phyloP scores from a whole-genome alignment of 2,329 filamentous ascomycete species.

The Torrubiella hemipterigena region DNA sequence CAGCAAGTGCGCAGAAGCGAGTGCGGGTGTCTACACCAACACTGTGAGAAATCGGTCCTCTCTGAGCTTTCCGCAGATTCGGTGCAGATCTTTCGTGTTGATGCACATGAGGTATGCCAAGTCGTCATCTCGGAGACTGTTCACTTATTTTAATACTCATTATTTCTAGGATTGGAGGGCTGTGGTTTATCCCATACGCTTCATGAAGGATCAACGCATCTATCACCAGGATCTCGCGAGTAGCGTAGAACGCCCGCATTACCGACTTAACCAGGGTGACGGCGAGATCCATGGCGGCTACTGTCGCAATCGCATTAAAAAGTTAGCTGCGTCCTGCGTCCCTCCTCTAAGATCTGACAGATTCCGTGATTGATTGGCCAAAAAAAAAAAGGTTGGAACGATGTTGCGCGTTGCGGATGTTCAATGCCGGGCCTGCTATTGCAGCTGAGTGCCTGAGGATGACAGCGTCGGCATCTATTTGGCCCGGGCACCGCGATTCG shows the following conservation, averaged over 20 bases:
- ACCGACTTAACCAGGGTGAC: constrained; percentile 76
- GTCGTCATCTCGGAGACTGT: constrained; percentile 77
- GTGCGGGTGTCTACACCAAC: constrained; percentile 32
- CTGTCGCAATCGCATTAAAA: background rate
- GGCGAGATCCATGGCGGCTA: constrained; percentile 36
- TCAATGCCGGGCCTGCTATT: too few relatives aligned
- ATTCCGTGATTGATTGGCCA: too few relatives aligned
- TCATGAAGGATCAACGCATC: constrained; percentile 81
- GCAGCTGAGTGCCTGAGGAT: too few relatives aligned
- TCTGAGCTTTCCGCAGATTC: constrained; percentile 71
- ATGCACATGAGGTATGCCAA: constrained; percentile 77
- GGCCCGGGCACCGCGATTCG: too few relatives aligned
- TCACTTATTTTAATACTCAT: constrained; percentile 47
- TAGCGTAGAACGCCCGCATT: constrained; percentile 76
- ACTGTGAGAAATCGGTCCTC: constrained; percentile 79
- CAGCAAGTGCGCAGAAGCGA: background rate
- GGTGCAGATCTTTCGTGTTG: constrained; percentile 85
- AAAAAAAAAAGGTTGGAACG: too few relatives aligned
- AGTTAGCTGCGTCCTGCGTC: background rate
- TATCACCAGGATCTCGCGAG: constrained; percentile 71
- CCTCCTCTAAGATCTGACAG: too few relatives aligned
- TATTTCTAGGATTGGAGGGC: constrained; percentile 2
- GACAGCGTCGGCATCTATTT: too few relatives aligned
- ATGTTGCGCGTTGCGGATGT: too few relatives aligned
- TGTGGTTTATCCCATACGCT: constrained; percentile 37